phyloP scores from a whole-genome alignment of 2,329 filamentous ascomycete genomes.

The Herpotrichia juniperi region DNA sequence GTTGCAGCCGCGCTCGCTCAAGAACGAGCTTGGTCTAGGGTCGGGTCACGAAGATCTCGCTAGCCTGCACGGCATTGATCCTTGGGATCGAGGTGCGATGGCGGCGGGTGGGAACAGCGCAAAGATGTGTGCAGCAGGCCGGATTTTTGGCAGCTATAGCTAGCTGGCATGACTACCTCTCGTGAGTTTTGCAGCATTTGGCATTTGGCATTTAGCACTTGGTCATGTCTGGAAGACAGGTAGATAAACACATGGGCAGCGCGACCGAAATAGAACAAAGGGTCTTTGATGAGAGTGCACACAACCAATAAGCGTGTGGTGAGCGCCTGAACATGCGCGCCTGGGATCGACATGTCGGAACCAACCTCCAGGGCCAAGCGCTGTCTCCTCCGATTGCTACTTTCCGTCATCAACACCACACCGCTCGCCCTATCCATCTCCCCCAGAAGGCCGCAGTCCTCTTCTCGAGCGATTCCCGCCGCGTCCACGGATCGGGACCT shows the following conservation, averaged over 20 bases:
- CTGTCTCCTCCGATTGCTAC: neutral
- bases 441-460: slow-evolving; percentile 5
- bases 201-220: neutral
- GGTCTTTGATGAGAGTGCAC: neutral
- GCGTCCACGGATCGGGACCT: slow-evolving; percentile 13
- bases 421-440: neutral
- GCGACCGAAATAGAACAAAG: neutral
- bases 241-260: neutral
- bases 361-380: slow-evolving; percentile 1
- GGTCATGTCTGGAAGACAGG: neutral
- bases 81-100: slow-evolving; percentile 1
- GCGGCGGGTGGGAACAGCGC: neutral
- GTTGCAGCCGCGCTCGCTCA: neutral
- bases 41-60: slow-evolving; percentile 9
- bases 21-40: slow-evolving; percentile 4
- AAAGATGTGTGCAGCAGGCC: no score
- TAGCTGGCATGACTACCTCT: no score
- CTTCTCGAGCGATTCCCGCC: slow-evolving; percentile 12
- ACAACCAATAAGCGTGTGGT: neutral
- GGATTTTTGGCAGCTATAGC: no score
- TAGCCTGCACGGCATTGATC: neutral
- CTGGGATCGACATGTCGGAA: slow-evolving; percentile 1
- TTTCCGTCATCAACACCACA: slow-evolving; percentile 8
- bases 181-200: neutral
- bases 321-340: neutral